phyloP scores from a whole-genome alignment of 805 yeast genomes.

The Candida boleticola region DNA sequence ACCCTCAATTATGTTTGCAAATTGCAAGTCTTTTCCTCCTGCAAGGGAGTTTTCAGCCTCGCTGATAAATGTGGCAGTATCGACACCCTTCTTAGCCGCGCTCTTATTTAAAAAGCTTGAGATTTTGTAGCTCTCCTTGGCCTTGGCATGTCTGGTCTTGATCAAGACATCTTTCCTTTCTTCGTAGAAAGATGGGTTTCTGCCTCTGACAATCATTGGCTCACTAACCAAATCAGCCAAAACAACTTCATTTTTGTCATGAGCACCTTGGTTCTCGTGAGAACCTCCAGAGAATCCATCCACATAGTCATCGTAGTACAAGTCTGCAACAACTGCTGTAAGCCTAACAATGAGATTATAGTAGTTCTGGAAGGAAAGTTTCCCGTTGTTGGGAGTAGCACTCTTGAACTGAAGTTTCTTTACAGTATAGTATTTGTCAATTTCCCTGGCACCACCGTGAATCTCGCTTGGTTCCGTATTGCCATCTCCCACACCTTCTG shows the following conservation, averaged over 20 bases:
- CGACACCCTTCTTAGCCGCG: neutral
- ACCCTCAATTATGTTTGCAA: neutral
- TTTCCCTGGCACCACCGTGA: too few species aligned
- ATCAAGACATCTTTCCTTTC: constrained; percentile 51
- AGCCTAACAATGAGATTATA: constrained; percentile 37
- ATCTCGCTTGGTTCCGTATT: too few species aligned
- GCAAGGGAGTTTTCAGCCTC: neutral
- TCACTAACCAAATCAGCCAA: constrained; percentile 32
- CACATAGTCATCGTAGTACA: constrained; percentile 36
- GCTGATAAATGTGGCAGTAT: neutral
- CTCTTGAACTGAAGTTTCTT: constrained; percentile 47
- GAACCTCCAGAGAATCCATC: constrained; percentile 17
- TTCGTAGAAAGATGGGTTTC: constrained; percentile 60
- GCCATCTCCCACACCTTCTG: constrained; percentile 9
- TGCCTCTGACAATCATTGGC: constrained; percentile 57
- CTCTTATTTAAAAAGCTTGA: constrained; percentile 2
- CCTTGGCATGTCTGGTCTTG: constrained; percentile 19
- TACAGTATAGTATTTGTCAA: constrained; percentile 31
- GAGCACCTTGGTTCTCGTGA: constrained; percentile 8
- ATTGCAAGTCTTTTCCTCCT: neutral
- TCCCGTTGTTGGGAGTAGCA: constrained; percentile 54
- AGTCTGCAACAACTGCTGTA: constrained; percentile 37
- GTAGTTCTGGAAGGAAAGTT: constrained; percentile 44
- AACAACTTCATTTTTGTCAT: constrained; percentile 27
- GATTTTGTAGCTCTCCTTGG: constrained; percentile 16